Percentiles rank a stretch among this genome's conserved stretches.
Evolutionary conservation across 441 rosid species (phyloP).

Genomic region (Flueggea neowawraea): DNA sequence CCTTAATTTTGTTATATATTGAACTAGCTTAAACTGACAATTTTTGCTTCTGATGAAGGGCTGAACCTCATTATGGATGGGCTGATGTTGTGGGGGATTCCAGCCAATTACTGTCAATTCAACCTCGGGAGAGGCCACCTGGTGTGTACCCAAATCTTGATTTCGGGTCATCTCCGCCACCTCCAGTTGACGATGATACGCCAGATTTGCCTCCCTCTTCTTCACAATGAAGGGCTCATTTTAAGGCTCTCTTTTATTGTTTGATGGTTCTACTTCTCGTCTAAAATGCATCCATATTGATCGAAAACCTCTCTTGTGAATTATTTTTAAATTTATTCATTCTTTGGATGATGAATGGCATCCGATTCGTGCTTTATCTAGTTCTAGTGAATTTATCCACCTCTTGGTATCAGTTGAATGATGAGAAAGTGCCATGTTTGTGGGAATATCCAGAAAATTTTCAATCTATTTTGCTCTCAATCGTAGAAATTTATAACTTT

Average conservation of each 20-base stretch:
- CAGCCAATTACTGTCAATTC: constrained; percentile 73
- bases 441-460: too few relatives aligned
- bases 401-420: too few relatives aligned
- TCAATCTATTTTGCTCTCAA: too few relatives aligned
- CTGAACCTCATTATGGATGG: constrained; percentile 96
- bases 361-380: constrained; percentile 4
- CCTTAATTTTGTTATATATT: background rate
- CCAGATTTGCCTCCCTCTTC: constrained; percentile 26
- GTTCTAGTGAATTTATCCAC: background rate
- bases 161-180: constrained; percentile 53
- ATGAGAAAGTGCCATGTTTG: too few relatives aligned
- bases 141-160: constrained; percentile 72
- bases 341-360: constrained; percentile 29
- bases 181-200: constrained; percentile 46
- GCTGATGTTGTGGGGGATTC: constrained; percentile 94
- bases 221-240: constrained; percentile 15
- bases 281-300: constrained; percentile 13
- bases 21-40: background rate
- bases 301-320: constrained; percentile 12
- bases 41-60: constrained; percentile 42
- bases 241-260: constrained; percentile 12
- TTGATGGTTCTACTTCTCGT: background rate
- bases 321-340: constrained; percentile 41
- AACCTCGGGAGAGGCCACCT: constrained; percentile 77
- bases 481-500: too few relatives aligned